Conservation (phyloP, 2,329 filamentous ascomycete genomes). For the Stagonosporopsis cucurbitacearum region DNA sequence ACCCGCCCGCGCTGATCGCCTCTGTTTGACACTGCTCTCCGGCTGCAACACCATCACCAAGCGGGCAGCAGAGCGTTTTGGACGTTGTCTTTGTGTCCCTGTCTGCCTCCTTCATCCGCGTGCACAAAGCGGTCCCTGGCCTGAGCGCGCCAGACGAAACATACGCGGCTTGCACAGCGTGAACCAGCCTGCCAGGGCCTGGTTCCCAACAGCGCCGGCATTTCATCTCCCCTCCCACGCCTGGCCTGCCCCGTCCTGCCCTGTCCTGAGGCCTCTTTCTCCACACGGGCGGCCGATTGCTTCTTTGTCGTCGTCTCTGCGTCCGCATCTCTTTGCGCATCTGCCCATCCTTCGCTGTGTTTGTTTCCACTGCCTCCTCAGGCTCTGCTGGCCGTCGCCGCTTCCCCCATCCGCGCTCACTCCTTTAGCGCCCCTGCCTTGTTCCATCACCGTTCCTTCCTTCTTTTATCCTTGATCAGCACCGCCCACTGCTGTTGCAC, state of each 20-base stretch:
- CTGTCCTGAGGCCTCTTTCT: constrained; percentile 14
- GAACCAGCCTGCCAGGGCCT: constrained; percentile 15
- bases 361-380: constrained; percentile 14
- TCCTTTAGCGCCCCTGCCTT: constrained; percentile 12
- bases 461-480: constrained; percentile 9
- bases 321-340: neutral
- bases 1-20: constrained; percentile 15
- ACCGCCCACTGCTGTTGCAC: constrained; percentile 11
- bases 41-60: constrained; percentile 16
- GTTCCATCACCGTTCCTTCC: constrained; percentile 11
- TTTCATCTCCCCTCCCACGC: constrained; percentile 20
- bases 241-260: too few relatives aligned
- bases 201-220: constrained; percentile 13
- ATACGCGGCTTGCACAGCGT: constrained; percentile 19
- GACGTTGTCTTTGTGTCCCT: constrained; percentile 8
- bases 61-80: constrained; percentile 9
- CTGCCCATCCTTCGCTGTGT: constrained; percentile 12
- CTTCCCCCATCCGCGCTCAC: constrained; percentile 13
- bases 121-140: constrained; percentile 12
- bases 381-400: constrained; percentile 18
- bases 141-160: constrained; percentile 20
- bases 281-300: constrained; percentile 12
- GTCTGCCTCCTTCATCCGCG: constrained; percentile 8
- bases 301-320: constrained; percentile 10
- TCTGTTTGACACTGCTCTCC: constrained; percentile 14